phyloP scores from a whole-genome alignment of 129 eudicot species.

The Logfia minima region DNA sequence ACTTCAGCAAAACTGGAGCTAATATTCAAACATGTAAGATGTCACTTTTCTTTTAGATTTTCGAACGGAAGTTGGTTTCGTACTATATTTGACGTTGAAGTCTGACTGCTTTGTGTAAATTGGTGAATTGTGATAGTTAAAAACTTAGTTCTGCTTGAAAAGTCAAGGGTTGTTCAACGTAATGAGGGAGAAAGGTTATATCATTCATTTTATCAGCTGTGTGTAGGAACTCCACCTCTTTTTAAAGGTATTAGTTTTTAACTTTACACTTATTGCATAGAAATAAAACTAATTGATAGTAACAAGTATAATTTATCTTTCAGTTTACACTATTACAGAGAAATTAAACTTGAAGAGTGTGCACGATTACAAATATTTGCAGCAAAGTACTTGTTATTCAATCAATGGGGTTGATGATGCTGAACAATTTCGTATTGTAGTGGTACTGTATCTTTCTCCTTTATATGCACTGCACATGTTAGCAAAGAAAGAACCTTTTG shows the following conservation, averaged over 20 bases:
- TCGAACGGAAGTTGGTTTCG: not conserved
- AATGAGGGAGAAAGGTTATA: constrained; percentile 95
- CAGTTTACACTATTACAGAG: constrained; percentile 44
- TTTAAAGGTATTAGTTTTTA: constrained; percentile 61
- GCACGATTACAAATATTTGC: constrained; percentile 71
- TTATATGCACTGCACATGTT: not conserved
- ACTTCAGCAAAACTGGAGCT: constrained; percentile 98
- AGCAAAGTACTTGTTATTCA: constrained; percentile 79
- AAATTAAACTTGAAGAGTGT: constrained; percentile 69
- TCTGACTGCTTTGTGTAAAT: constrained; percentile 20
- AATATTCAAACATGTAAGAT: constrained; percentile 91
- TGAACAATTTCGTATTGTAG: constrained; percentile 69
- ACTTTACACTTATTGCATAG: not conserved
- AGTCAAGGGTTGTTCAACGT: constrained; percentile 98
- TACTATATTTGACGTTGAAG: not conserved
- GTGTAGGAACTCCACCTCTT: constrained; percentile 87
- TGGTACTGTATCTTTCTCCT: constrained; percentile 41
- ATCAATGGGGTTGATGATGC: constrained; percentile 97
- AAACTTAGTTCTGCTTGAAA: constrained; percentile 85
- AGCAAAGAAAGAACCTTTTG: not conserved
- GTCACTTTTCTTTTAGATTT: constrained; percentile 9
- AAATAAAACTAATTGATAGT: not conserved
- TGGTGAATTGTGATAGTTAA: constrained; percentile 11
- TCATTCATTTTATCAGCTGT: constrained; percentile 98
- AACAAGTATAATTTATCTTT: not conserved